phyloP scores from a whole-genome alignment of 1,284 basidiomycete species.

The Pseudozyma hubeiensis region DNA sequence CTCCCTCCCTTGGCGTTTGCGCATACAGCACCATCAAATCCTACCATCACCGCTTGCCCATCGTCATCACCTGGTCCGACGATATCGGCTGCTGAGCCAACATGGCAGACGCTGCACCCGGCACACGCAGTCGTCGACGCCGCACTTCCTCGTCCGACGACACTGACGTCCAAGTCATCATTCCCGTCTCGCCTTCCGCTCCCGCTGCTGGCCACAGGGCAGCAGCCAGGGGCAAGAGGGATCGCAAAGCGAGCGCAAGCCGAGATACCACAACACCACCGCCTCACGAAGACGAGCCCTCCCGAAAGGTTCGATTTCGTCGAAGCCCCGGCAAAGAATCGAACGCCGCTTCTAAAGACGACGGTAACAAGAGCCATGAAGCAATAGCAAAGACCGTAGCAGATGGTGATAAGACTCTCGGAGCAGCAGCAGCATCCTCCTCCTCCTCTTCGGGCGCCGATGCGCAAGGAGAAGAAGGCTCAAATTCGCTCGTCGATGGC shows the following conservation, averaged over 20 bases:
- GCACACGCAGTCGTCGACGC: slow-evolving; percentile 16
- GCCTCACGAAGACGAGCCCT: slow-evolving; percentile 5
- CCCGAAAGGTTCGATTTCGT: slow-evolving; percentile 19
- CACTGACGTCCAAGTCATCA: slow-evolving; percentile 5
- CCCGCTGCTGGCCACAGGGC: slow-evolving; percentile 5
- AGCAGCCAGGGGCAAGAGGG: slow-evolving; percentile 5
- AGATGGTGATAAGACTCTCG: not conserved
- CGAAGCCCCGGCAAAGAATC: slow-evolving; percentile 22
- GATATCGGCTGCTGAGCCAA: slow-evolving; percentile 1
- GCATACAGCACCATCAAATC: too few relatives aligned
- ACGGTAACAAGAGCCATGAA: too few relatives aligned
- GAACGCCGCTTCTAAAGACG: not conserved
- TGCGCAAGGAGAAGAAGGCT: not conserved
- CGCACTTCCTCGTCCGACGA: slow-evolving; percentile 13
- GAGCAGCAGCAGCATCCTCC: not conserved
- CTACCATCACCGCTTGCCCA: too few relatives aligned
- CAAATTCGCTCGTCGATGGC: not conserved
- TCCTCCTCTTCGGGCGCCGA: not conserved
- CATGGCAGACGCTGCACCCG: slow-evolving; percentile 15
- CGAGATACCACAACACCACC: slow-evolving; percentile 14
- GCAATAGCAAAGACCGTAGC: not conserved
- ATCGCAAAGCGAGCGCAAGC: slow-evolving; percentile 11
- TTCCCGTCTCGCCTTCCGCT: slow-evolving; percentile 8
- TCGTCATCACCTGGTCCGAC: too few relatives aligned
- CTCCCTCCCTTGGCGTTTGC: too few relatives aligned